These are phyloP conservation scores for Apostasia ramifera DNA, from an alignment of 106 monocot genomes.

Conservation along the genomic window DNA sequence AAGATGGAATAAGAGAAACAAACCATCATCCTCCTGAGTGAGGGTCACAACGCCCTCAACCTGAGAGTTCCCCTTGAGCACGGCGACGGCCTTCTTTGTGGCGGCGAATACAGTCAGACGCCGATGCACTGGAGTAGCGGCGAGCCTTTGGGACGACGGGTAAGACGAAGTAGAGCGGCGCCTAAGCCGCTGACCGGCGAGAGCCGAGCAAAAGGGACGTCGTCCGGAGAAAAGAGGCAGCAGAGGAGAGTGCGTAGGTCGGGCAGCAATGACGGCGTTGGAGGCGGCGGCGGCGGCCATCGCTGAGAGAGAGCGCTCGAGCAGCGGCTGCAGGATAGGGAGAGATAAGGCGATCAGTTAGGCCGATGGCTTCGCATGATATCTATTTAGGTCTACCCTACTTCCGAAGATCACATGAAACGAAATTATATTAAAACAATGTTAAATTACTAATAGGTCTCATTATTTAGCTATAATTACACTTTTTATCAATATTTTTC, in stretches of 20 bases:
- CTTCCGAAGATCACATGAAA: no score
- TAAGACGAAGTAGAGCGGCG: background rate
- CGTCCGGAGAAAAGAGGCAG: background rate
- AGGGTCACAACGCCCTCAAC: constrained; percentile 76
- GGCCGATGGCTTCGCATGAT: background rate
- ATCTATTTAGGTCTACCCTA: no score
- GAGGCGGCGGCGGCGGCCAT: constrained; percentile 11
- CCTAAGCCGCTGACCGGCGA: constrained; percentile 5
- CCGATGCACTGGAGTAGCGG: constrained; percentile 2
- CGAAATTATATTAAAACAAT: no score
- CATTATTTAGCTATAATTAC: no score
- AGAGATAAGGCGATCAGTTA: background rate
- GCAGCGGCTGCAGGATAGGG: background rate
- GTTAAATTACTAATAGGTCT: no score
- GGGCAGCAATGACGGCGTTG: background rate
- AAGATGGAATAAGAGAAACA: no score
- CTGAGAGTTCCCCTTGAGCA: constrained; percentile 55
- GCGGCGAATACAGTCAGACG: constrained; percentile 21
- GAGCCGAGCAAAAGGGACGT: background rate
- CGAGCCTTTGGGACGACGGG: background rate
- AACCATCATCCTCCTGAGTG: constrained; percentile 53
- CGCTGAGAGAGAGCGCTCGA: background rate
- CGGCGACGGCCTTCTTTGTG: constrained; percentile 69
- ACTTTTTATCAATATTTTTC: no score
- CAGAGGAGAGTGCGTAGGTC: background rate